phyloP scores from a whole-genome alignment of 2,329 filamentous ascomycete genomes.

The Hymenoscyphus fraxineus region DNA sequence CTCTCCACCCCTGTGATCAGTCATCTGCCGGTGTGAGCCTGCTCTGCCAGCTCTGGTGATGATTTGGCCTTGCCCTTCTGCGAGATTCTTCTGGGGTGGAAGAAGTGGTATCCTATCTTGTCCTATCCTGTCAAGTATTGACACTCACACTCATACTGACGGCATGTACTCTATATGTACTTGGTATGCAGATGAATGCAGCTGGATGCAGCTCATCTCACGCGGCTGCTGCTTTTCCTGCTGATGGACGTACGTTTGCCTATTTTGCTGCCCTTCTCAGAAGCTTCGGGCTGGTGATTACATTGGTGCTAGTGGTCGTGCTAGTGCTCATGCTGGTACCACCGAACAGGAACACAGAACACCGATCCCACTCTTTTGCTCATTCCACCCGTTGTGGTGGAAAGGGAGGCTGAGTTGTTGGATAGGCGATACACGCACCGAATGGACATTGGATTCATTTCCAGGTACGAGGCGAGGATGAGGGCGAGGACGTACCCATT shows the following conservation, averaged over 20 bases:
- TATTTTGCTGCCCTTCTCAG: conserved; percentile 1
- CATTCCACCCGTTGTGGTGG: not conserved
- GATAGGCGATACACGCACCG: not conserved
- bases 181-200: not conserved
- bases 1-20: conserved; percentile 12
- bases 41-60: not conserved
- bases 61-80: not conserved
- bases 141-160: not conserved
- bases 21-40: conserved; percentile 26
- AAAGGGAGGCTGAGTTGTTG: not conserved
- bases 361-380: not conserved
- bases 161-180: not conserved
- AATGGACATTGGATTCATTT: not conserved
- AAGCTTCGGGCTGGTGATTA: not conserved
- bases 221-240: conserved; percentile 5
- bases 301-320: not conserved
- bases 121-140: conserved; percentile 15
- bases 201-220: conserved; percentile 9
- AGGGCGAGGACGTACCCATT: not conserved
- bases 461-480: not conserved
- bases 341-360: not conserved
- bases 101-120: not conserved
- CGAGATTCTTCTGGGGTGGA: conserved; percentile 4
- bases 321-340: not conserved
- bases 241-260: not conserved